A percentile compares a stretch with the other conserved stretches of the same genome.
phyloP scores from a whole-genome alignment of 768 basidiomycete species.

The Rhodotorula sphaerocarpa region DNA sequence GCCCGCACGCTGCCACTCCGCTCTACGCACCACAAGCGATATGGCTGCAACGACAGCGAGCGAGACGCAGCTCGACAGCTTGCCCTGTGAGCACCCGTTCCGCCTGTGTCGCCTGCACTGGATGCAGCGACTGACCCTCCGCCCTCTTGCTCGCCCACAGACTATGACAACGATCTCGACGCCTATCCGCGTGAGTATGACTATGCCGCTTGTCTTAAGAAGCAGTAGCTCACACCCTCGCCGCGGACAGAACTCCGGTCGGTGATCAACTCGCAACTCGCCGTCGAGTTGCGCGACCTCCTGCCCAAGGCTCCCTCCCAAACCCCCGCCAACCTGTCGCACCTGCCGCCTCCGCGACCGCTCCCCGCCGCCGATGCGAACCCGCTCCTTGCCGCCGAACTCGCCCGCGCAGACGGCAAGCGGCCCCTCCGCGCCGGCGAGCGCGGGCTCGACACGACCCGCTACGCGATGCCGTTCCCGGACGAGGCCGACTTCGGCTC shows the following conservation, averaged over 20 bases:
- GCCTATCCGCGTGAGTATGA: background rate
- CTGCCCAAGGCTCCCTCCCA: slow-evolving; percentile 22
- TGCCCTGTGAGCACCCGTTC: too few relatives aligned
- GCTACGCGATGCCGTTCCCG: slow-evolving; percentile 33
- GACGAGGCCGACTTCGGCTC: background rate
- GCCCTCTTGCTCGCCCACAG: background rate
- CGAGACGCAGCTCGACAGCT: slow-evolving; percentile 3
- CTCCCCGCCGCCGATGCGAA: slow-evolving; percentile 10
- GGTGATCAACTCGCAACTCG: slow-evolving; percentile 31
- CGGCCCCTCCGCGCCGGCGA: slow-evolving; percentile 11
- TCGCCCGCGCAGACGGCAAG: slow-evolving; percentile 29
- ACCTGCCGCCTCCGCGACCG: slow-evolving; percentile 17
- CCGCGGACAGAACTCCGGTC: slow-evolving; percentile 21
- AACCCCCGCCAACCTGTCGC: slow-evolving; percentile 26
- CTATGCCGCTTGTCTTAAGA: too few relatives aligned
- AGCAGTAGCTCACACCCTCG: background rate
- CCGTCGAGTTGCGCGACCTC: slow-evolving; percentile 32
- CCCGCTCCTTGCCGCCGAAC: slow-evolving; percentile 29
- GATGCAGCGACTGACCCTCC: background rate
- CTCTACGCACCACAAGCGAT: too few relatives aligned
- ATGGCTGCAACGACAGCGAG: background rate
- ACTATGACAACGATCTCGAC: slow-evolving; percentile 10
- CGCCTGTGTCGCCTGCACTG: too few relatives aligned
- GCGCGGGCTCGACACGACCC: slow-evolving; percentile 28
- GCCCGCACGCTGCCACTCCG: too few relatives aligned